Evolutionary conservation across 192 early-diverging fungal species (phyloP).

Genomic region (Coemansia sp.): DNA sequence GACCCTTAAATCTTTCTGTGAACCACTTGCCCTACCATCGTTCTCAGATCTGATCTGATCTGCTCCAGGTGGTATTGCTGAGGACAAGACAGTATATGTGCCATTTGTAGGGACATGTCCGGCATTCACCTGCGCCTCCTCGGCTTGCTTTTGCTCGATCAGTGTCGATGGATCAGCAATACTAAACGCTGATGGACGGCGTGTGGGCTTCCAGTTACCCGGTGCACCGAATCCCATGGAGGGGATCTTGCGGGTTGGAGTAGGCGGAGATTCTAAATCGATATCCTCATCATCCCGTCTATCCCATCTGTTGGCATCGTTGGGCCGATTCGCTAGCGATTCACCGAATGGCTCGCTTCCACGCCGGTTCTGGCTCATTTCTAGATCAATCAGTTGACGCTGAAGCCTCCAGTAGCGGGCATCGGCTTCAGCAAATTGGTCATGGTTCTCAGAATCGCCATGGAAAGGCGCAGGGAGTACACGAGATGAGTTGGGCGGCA

Average conservation of each 20-base stretch:
- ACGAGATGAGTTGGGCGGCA: conserved; percentile 23
- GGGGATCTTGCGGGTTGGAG: conserved; percentile 18
- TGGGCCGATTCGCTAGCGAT: neutral
- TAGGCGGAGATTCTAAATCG: conserved; percentile 39
- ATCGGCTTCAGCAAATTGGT: conserved; percentile 50
- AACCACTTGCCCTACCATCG: too few species aligned
- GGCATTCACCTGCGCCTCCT: too few species aligned
- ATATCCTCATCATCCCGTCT: conserved; percentile 6
- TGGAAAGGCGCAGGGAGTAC: conserved; percentile 11
- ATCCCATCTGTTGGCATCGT: conserved; percentile 10
- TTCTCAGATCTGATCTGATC: too few species aligned
- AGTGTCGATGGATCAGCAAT: conserved; percentile 33
- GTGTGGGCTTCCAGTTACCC: conserved; percentile 5
- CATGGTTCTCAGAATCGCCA: conserved; percentile 3
- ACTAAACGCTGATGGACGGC: conserved; percentile 42
- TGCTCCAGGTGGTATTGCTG: too few species aligned
- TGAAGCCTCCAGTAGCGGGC: conserved; percentile 50
- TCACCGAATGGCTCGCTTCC: neutral
- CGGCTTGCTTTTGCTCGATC: too few species aligned
- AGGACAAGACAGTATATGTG: too few species aligned
- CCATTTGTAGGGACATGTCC: too few species aligned
- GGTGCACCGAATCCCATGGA: neutral
- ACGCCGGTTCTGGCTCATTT: conserved; percentile 36
- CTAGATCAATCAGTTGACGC: conserved; percentile 48
- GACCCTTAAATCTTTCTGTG: too few species aligned